Evolutionary conservation across 345 rosid species (phyloP).

Genomic region (Lumnitzera littorea): DNA sequence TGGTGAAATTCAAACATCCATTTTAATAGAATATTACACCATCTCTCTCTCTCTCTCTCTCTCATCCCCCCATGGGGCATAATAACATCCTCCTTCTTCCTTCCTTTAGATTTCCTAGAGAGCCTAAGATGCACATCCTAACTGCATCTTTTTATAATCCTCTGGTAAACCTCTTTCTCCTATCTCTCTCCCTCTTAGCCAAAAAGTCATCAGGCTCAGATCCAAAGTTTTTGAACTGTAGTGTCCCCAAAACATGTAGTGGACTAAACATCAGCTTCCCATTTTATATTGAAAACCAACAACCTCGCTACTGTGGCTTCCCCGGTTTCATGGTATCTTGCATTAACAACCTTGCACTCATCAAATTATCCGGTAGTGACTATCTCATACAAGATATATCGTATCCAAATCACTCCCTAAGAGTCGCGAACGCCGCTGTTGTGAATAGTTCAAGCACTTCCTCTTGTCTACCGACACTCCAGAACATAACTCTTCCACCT

Average conservation of each 20-base stretch:
- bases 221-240: conserved; percentile 15
- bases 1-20: neutral
- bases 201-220: conserved; percentile 6
- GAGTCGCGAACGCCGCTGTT: conserved; percentile 20
- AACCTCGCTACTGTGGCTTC: conserved; percentile 27
- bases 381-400: conserved; percentile 23
- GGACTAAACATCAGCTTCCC: conserved; percentile 26
- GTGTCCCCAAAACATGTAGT: conserved; percentile 20
- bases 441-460: neutral
- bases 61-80: neutral
- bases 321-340: conserved; percentile 42
- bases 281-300: conserved; percentile 21
- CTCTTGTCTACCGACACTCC: conserved; percentile 10
- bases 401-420: conserved; percentile 27
- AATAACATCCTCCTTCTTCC: neutral
- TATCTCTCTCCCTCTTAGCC: conserved; percentile 6
- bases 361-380: conserved; percentile 11
- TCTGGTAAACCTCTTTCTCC: conserved; percentile 3
- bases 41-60: neutral
- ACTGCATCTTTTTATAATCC: neutral
- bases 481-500: conserved; percentile 19
- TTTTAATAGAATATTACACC: conserved; percentile 2
- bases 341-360: conserved; percentile 15
- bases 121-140: conserved; percentile 9
- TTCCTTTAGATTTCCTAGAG: neutral